Base-by-base conservation (phyloP, 176 grass and related monocot genomes). In the Carex cristatella region DNA sequence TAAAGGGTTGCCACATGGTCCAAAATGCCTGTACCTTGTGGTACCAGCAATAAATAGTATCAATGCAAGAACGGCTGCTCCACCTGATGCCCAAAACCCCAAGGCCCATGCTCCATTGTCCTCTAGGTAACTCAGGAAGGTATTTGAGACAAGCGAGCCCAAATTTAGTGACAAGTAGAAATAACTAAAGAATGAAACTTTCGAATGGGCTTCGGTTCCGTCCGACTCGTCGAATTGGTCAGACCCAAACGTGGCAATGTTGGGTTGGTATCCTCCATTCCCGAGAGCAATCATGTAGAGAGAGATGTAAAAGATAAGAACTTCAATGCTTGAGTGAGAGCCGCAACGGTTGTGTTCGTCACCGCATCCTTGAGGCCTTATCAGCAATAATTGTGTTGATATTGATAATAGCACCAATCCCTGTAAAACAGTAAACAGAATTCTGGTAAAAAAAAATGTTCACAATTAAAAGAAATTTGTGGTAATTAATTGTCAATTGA, bases 91-190 rank as follows among this genome's bases (percentile, higher is more conserved):
- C 95, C 95, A 98, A 64, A 98, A 98, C 0, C 95, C 95, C 3
- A 94, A 56, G 0, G 85, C 85, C 95, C 95, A 98, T 5, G 44
- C 10, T 76, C 95, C 95, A 14, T 86, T 48, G 73, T 98, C 89
- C 89, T 98, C 89, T 61, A 94, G 58, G 86, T 93, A 98, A 86
- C 92, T 89, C 42, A 98, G 81, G 86, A 98, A 89, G 63, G 93
- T 98, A 89, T 98, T 94, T 77, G 95, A 98, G 87, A 98, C 94
- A 79, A 98, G 95, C 0, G 95, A 98, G 12, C 95, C 95, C 30
- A 98, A 79, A 88, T 98, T 98, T 86, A 98, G 95, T 28, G 91
- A 93, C 59, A 98, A 76, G 89, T 98, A 98, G 88, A 98, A 98
- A 91, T 92, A 98, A 93, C 95, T 98, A 79, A 98, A 98, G 89